A percentile compares a stretch with the other conserved stretches of the same genome.
phyloP scores from a whole-genome alignment of 2,329 filamentous ascomycete genomes.

The Aschersonia sp. region DNA sequence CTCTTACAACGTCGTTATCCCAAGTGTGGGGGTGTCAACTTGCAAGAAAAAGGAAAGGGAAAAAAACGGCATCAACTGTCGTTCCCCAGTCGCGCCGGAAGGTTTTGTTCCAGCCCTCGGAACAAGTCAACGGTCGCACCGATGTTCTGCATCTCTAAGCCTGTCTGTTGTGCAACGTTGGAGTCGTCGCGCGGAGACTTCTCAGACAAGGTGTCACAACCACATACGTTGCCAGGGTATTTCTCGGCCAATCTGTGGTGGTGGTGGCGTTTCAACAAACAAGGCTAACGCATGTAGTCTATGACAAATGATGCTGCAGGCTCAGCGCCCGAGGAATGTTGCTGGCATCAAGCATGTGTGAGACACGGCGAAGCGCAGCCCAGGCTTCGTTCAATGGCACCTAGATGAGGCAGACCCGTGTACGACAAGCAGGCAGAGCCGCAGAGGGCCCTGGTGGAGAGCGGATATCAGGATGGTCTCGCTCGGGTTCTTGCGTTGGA shows the following conservation, averaged over 20 bases:
- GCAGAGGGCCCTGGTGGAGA: too few relatives aligned
- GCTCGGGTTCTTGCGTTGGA: too few relatives aligned
- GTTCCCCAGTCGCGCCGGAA: too few relatives aligned
- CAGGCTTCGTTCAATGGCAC: too few relatives aligned
- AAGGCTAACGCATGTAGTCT: not conserved
- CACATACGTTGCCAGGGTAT: not conserved
- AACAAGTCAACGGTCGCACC: not conserved
- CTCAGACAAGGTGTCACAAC: not conserved
- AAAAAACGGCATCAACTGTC: too few relatives aligned
- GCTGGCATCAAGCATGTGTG: not conserved
- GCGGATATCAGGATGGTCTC: too few relatives aligned
- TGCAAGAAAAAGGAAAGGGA: too few relatives aligned
- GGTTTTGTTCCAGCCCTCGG: too few relatives aligned
- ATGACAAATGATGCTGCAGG: not conserved
- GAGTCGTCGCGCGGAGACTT: not conserved
- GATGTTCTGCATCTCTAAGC: not conserved
- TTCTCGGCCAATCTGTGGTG: not conserved
- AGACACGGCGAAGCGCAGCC: not conserved
- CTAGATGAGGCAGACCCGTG: not conserved
- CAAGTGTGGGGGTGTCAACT: too few relatives aligned
- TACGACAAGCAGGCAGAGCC: not conserved
- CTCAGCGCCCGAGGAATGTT: not conserved
- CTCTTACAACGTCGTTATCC: too few relatives aligned
- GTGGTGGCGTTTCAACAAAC: not conserved
- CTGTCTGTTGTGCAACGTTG: not conserved